Conservation (phyloP, 257 asterid genomes). For the Primulina eburnea region DNA sequence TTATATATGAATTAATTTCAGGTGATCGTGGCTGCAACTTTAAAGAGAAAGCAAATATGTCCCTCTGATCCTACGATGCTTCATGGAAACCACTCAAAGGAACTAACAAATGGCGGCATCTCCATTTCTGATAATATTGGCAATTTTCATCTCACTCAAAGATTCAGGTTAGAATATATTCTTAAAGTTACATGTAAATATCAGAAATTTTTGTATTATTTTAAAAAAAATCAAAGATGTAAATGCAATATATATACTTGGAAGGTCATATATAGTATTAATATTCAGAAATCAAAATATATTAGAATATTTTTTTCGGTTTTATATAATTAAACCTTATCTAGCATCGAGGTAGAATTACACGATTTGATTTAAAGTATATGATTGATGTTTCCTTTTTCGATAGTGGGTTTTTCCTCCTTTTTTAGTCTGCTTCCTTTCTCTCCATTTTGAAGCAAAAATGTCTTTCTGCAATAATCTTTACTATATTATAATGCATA, state of each 20-base stretch:
- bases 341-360: no score
- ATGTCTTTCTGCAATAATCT: background rate
- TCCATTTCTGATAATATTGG: slow-evolving; percentile 28
- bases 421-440: background rate
- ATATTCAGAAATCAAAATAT: no score
- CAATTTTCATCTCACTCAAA: slow-evolving; percentile 45
- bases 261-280: background rate
- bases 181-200: background rate
- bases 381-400: background rate
- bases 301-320: no score
- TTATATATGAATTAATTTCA: slow-evolving; percentile 22
- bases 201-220: no score
- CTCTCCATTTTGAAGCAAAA: background rate
- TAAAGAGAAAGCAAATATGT: slow-evolving; percentile 57
- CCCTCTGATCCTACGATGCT: slow-evolving; percentile 71
- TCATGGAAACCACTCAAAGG: slow-evolving; percentile 44
- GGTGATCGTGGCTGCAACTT: slow-evolving; percentile 85
- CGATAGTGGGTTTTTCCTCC: background rate
- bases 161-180: slow-evolving; percentile 52
- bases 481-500: no score
- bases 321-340: no score
- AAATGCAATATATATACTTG: no score
- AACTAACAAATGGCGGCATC: slow-evolving; percentile 27
- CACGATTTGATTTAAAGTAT: background rate
- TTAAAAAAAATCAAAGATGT: no score